Base-by-base conservation (phyloP, 2,329 filamentous ascomycete genomes). In the Parasarocladium wereldwijsianum region DNA sequence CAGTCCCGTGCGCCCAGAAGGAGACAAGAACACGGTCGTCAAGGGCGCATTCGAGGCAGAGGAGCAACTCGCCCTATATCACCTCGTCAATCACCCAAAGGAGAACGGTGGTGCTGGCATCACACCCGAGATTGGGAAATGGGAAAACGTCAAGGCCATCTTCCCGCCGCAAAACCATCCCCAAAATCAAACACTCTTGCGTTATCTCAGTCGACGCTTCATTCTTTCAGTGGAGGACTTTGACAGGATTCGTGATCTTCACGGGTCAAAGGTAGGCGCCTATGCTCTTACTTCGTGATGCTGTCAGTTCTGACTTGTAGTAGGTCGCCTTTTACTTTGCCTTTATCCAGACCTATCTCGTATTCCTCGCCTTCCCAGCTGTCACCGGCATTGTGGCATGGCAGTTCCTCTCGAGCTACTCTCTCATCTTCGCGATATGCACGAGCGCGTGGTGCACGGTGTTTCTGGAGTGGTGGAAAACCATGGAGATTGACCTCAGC, bases 391-490 rank as follows among this genome's bases (percentile, higher is more conserved):
- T 76, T n/a, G 49, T 70, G 2, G 68, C 74, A 10, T 85, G 77
- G 76, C 50, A 73, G 2, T 64, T 79, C 34, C 55, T 82, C 0
- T 72, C 77, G 8, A 64, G 70, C 17, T 85, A 80, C 53, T 85
- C 80, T 0, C 61, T 76, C 10, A 50, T 72, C 12, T 85, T 82
- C 42, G 78, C 71, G 5, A 55, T 77, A 4, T 53, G 74, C 14
- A 79, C 71, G 33, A 68, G 70, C 17, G 50, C 83, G 6, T 83
- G 78, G 70, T 76, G 75, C 40, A 70, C 76, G 6, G 59, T 81
- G 4, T 85, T 85, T 38, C 65, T 83, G 9, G 80, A 86, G 44
- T 84, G 74, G 49, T 86, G 80, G 80, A 84, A 81, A 51, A 69
- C 82, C 26, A 71, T 76, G 36, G 76, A 86, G 45, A 56, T 66